These are phyloP conservation scores for Suhomyces taliae DNA, from an alignment of 1,139 yeast genomes.

Conservation along the genomic window DNA sequence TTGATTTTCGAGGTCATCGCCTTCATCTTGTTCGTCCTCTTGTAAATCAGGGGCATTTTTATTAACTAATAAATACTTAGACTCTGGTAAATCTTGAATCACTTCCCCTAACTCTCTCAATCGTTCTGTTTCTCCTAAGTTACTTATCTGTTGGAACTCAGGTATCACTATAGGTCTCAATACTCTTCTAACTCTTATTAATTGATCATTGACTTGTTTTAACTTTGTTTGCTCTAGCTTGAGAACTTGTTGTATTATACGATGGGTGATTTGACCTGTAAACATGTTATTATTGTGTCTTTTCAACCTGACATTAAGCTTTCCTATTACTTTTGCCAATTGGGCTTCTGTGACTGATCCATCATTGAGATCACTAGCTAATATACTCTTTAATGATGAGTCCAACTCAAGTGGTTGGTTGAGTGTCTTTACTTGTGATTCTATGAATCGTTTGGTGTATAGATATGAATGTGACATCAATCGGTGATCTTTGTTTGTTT, in stretches of 20 bases:
- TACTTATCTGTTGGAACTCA: conserved; percentile 17
- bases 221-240: conserved; percentile 35
- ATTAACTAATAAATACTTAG: conserved; percentile 26
- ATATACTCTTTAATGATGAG: conserved; percentile 14
- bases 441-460: conserved; percentile 34
- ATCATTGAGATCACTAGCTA: conserved; percentile 11
- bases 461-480: conserved; percentile 17
- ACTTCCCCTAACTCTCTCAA: conserved; percentile 23
- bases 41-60: conserved; percentile 1
- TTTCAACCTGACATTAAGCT: conserved; percentile 29
- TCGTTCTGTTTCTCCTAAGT: conserved; percentile 12
- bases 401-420: conserved; percentile 25
- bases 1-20: conserved; percentile 4
- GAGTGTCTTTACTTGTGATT: conserved; percentile 25
- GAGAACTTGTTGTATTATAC: conserved; percentile 37
- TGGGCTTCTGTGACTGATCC: conserved; percentile 19
- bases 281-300: conserved; percentile 32
- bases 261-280: conserved; percentile 33
- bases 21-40: conserved; percentile 6
- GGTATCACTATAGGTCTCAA: conserved; percentile 35
- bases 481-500: background rate
- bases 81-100: conserved; percentile 35
- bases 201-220: conserved; percentile 27
- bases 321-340: conserved; percentile 24
- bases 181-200: conserved; percentile 22